Evolutionary conservation across 31 red algal genomes (phyloP).

Genomic region (Porphyra umbilicalis): DNA sequence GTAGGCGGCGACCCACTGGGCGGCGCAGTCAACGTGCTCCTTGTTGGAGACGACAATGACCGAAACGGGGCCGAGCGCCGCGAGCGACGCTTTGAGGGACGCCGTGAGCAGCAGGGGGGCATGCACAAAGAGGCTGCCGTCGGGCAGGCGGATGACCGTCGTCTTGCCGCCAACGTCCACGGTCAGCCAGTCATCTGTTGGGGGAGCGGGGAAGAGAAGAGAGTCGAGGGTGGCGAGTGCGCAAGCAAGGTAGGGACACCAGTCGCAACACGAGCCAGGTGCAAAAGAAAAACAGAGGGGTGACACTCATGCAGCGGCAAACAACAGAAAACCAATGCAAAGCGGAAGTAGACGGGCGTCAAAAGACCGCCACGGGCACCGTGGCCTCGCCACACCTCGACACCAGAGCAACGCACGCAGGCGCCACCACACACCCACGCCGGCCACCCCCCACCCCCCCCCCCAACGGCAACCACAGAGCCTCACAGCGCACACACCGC

Average conservation of each 20-base stretch:
- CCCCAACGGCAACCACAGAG: background rate
- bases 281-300: background rate
- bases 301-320: background rate
- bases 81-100: slow-evolving; percentile 18
- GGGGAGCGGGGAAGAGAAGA: no score
- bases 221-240: background rate
- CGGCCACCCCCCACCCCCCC: no score
- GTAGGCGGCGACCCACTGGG: background rate
- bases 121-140: slow-evolving; percentile 18
- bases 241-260: background rate
- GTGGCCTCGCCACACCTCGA: no score
- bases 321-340: no score
- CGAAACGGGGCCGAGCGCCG: slow-evolving; percentile 6
- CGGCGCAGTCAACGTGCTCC: slow-evolving; percentile 16
- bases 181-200: slow-evolving; percentile 1
- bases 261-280: background rate
- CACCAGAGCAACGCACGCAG: background rate
- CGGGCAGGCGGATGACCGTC: slow-evolving; percentile 20
- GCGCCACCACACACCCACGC: no score
- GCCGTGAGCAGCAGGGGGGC: slow-evolving; percentile 10
- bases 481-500: background rate
- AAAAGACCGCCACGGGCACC: no score
- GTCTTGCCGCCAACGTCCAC: slow-evolving; percentile 22
- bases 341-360: no score
- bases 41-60: slow-evolving; percentile 22